Evolutionary conservation across 495 filamentous ascomycete species (phyloP), one percentile per base, ranked within the genome.

Genomic region (Penicillium odoratum): DNA sequence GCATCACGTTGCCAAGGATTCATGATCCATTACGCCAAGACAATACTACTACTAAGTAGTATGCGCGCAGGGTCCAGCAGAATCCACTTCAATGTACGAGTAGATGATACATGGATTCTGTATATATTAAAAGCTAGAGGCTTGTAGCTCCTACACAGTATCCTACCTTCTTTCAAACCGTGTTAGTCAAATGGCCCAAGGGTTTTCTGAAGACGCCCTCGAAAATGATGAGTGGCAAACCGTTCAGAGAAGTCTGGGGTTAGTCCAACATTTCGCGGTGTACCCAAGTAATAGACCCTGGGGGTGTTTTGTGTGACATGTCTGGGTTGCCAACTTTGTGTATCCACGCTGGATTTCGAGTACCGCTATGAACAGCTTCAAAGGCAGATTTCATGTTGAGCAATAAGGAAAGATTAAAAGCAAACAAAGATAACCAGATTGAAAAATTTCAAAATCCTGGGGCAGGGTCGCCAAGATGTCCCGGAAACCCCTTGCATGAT

Each of bases 401-500:
- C 9, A 25, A 11, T 13, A 47, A 28, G 8, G 4, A n/a, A 25
- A 11, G 10, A 13, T 7, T 4, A 11, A 47, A 26, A 11, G 0
- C 10, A 6, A 25, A 47, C 7, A 11, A 7, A 49, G 16, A 33
- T 7, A 3, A 1, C 8, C 1, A 30, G 3, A n/a, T n/a, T 31
- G 28, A 33, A 7, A n/a, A 31, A 4, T 28, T 16, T 7, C 8
- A 16, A 33, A 16, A n/a, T 15, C 33, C 28, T 30, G 16, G 28
- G 15, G 18, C 7, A 25, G 21, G 45, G 45, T 49, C 30, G 47
- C 28, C 30, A 25, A 50, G 48, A 33, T 4, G 21, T 38, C 50
- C 34, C 44, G 36, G 49, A 21, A 38, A 34, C 53, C 58, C 58
- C 62, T 64, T 59, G 53, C 58, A 53, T 52, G 59, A 63, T 62